Evolutionary conservation across 2,329 filamentous ascomycete species (phyloP).

Genomic region (Trichoderma breve): DNA sequence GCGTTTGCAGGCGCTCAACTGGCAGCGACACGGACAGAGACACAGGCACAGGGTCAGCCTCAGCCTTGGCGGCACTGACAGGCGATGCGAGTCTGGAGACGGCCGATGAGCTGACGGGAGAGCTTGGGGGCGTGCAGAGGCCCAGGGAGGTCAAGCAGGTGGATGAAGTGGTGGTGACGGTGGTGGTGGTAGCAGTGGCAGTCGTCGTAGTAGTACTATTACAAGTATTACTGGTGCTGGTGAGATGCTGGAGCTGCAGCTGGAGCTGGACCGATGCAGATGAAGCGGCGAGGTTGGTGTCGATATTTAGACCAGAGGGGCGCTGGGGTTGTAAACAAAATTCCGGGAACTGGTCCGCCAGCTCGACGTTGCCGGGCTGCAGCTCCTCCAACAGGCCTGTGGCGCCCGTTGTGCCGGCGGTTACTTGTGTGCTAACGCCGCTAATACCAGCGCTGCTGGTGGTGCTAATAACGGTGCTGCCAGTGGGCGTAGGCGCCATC

Average conservation of each 20-base stretch:
- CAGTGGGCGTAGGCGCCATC: slow-evolving; percentile 6
- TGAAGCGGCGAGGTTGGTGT: slow-evolving; percentile 1
- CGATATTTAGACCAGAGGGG: background rate
- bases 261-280: background rate
- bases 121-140: slow-evolving; percentile 13
- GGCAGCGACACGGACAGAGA: background rate
- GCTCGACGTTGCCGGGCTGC: slow-evolving; percentile 21
- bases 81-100: slow-evolving; percentile 12
- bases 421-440: background rate
- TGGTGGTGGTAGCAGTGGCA: background rate
- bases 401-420: background rate
- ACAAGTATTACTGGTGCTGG: background rate
- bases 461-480: background rate
- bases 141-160: background rate
- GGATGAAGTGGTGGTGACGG: background rate
- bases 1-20: slow-evolving; percentile 9
- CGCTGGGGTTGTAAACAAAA: slow-evolving; percentile 19
- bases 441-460: background rate
- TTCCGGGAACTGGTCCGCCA: slow-evolving; percentile 18
- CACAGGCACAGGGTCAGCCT: background rate
- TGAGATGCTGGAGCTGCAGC: background rate
- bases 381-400: slow-evolving; percentile 3
- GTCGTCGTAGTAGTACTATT: background rate
- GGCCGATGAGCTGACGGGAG: slow-evolving; percentile 2
- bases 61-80: background rate